Evolutionary conservation across 805 yeast genomes (phyloP), one percentile per base, ranked within the genome.

Genomic region (Ogataea nitratoaversa): DNA sequence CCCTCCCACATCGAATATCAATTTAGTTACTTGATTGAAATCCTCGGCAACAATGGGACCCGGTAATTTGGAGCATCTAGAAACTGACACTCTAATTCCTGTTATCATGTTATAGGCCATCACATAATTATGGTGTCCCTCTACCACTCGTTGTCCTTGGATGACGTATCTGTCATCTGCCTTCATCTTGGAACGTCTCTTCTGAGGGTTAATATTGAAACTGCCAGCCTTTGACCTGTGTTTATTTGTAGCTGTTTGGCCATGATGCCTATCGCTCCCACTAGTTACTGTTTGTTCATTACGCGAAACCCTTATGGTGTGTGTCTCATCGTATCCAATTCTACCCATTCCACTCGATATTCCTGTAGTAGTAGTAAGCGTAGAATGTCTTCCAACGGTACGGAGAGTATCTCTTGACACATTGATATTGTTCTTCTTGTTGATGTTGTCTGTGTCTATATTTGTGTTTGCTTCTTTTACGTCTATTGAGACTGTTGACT

Each of bases 71-170:
- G 96, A 86, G 53, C 95, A 84, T 42, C 96, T 70, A 3, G 96
- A 87, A 0, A 93, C 98, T 0, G 97, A 90, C 8, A 89, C 95
- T 42, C 99, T 74, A 34, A 93, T 93, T 2, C 99, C 99, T 0
- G 98, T 90, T 42, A 95, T 73, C 97, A 93, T 91, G 61, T 91
- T 89, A 62, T 93, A 95, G 1, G 97, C 99, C 71, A 91, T 80
- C 20, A 89, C 86, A 54, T 83, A 93, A 60, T 90, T 93, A 37
- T 79, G 88, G 57, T 93, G 98, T 32, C 96, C 97, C 62, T 93
- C 98, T 1, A 52, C 55, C 8, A 61, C 52, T 8, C 52, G 42
- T 42, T 56, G 59, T 2, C 61, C 63, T 2, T 62, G 61, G 25
- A 60, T 60, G 19, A 57, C 55, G 32, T 57, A 57, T 32, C 55